A percentile compares a stretch with the other conserved stretches of the same genome.
phyloP scores from a whole-genome alignment of 129 eudicot genomes.

The Pulicaria dysenterica region DNA sequence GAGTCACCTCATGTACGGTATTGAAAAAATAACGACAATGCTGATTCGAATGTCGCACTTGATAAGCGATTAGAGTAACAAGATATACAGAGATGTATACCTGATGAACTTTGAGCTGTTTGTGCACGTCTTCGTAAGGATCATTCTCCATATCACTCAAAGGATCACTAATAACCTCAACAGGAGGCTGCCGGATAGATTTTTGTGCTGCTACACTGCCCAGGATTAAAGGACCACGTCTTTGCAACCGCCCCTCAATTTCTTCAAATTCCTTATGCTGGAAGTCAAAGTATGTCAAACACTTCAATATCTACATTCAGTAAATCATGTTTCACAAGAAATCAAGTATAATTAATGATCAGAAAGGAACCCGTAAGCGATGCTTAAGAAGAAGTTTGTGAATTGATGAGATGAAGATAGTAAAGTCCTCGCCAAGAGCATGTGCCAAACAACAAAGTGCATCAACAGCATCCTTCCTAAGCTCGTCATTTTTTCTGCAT shows the following conservation, averaged over 20 bases:
- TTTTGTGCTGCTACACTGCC: constrained; percentile 73
- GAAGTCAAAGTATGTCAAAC: constrained; percentile 5
- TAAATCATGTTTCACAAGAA: background rate
- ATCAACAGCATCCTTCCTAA: constrained; percentile 91
- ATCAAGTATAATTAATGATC: background rate
- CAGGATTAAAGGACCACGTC: constrained; percentile 63
- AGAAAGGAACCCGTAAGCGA: constrained; percentile 63
- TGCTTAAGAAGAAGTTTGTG: constrained; percentile 81
- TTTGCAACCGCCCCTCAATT: constrained; percentile 71
- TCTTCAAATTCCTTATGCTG: constrained; percentile 98
- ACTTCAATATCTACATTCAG: constrained; percentile 8
- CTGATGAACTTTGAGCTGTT: constrained; percentile 66
- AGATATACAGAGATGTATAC: constrained; percentile 30
- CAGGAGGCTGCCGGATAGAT: constrained; percentile 66
- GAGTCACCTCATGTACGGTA: constrained; percentile 7
- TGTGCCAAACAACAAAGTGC: constrained; percentile 97
- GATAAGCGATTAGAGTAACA: background rate
- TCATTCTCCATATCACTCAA: constrained; percentile 83
- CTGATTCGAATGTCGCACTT: background rate
- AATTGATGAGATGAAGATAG: constrained; percentile 89
- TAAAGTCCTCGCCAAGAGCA: constrained; percentile 94
- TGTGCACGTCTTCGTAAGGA: constrained; percentile 54
- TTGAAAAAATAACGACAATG: background rate
- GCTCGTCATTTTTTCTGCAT: constrained; percentile 83
- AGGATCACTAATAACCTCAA: constrained; percentile 94